Conservation (phyloP, 2,329 filamentous ascomycete genomes). For the Colletotrichum sublineola region DNA sequence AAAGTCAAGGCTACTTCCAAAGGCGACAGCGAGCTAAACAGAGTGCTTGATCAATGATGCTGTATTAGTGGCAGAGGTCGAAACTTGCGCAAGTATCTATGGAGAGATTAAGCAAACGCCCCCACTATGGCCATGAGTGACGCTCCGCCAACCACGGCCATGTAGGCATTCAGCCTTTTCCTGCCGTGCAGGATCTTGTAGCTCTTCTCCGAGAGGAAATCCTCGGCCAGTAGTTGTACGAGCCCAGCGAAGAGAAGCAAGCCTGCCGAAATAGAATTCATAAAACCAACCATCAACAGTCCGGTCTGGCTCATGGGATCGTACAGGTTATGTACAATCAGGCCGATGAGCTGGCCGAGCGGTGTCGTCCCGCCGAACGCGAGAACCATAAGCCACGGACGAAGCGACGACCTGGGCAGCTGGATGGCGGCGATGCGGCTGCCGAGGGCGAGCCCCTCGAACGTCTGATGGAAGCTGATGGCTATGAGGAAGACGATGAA, state of each 20-base stretch:
- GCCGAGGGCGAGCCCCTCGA: constrained; percentile 88
- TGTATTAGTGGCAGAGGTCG: neutral
- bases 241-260: constrained; percentile 85
- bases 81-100: neutral
- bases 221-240: constrained; percentile 87
- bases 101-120: constrained; percentile 72
- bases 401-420: constrained; percentile 79
- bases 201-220: constrained; percentile 83
- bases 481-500: constrained; percentile 86
- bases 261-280: constrained; percentile 87
- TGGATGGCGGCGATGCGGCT: constrained; percentile 86
- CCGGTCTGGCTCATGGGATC: constrained; percentile 83
- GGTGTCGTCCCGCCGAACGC: constrained; percentile 77
- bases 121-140: constrained; percentile 79
- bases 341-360: constrained; percentile 78
- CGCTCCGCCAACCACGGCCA: constrained; percentile 74
- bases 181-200: constrained; percentile 75
- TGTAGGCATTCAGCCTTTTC: constrained; percentile 72
- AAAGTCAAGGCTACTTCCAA: neutral
- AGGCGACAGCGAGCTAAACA: neutral
- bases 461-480: constrained; percentile 88
- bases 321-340: constrained; percentile 83
- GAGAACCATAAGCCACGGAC: constrained; percentile 87
- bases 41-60: neutral
- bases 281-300: constrained; percentile 85